phyloP scores from a whole-genome alignment of 192 early-diverging fungal genomes.

The Phlyctochytrium bullatum region DNA sequence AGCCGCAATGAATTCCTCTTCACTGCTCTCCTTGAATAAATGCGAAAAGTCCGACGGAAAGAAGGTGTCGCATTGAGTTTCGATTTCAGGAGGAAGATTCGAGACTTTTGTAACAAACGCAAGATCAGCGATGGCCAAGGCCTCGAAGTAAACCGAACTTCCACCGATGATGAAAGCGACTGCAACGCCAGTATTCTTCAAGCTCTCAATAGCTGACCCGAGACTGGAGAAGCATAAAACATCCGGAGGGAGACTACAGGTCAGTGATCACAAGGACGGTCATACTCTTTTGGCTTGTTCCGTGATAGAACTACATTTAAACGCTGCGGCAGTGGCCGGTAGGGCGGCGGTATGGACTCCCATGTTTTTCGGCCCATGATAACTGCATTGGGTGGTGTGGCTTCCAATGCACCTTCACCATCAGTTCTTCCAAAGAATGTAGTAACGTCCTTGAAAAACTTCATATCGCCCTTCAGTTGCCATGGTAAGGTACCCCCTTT shows the following conservation, averaged over 20 bases:
- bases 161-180: conserved; percentile 82
- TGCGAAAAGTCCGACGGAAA: conserved; percentile 55
- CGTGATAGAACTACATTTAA: conserved; percentile 85
- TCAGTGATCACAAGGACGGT: neutral
- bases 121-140: conserved; percentile 52
- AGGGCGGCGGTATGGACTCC: conserved; percentile 85
- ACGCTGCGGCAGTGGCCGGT: conserved; percentile 72
- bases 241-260: neutral
- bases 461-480: conserved; percentile 83
- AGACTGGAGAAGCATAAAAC: neutral
- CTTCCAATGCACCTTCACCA: neutral
- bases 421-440: conserved; percentile 23
- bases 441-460: conserved; percentile 75
- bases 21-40: neutral
- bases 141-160: conserved; percentile 67
- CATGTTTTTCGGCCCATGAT: conserved; percentile 95
- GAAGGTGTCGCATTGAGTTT: conserved; percentile 65
- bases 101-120: conserved; percentile 44
- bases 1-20: no score
- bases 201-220: neutral
- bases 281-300: conserved; percentile 17
- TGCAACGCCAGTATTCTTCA: neutral
- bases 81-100: conserved; percentile 48
- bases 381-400: conserved; percentile 82
- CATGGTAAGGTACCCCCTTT: conserved; percentile 71